A percentile compares a stretch with the other conserved stretches of the same genome.
These are phyloP conservation scores for Thermothelomyces thermophilus DNA, from an alignment of 2,329 filamentous ascomycete species.

Conservation along the genomic window DNA sequence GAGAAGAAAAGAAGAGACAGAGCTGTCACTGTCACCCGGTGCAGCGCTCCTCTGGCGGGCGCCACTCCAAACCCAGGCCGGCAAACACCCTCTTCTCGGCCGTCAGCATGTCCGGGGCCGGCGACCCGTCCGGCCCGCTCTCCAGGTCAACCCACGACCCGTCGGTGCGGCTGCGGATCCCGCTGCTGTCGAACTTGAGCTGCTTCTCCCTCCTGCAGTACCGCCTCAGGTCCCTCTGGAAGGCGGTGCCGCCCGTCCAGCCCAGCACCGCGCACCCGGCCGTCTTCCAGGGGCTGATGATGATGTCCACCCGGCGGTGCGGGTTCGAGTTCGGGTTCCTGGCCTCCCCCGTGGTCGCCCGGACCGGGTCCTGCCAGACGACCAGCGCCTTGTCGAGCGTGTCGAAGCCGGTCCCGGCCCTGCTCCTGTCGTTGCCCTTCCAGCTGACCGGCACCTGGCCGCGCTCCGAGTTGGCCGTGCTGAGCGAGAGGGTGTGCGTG, in stretches of 20 bases:
- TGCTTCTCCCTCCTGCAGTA: slow-evolving; percentile 67
- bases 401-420: slow-evolving; percentile 63
- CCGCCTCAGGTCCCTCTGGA: slow-evolving; percentile 74
- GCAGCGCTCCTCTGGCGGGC: slow-evolving; percentile 60
- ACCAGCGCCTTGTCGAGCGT: slow-evolving; percentile 86
- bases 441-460: slow-evolving; percentile 56
- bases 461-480: slow-evolving; percentile 62
- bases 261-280: slow-evolving; percentile 81
- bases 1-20: too few species aligned
- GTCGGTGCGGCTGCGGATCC: slow-evolving; percentile 60
- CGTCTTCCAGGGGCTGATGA: slow-evolving; percentile 81
- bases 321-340: slow-evolving; percentile 58
- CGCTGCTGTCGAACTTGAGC: slow-evolving; percentile 89
- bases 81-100: slow-evolving; percentile 78
- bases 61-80: slow-evolving; percentile 63
- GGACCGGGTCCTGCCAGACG: slow-evolving; percentile 73
- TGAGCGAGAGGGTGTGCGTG: slow-evolving; percentile 72
- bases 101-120: slow-evolving; percentile 57
- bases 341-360: slow-evolving; percentile 33
- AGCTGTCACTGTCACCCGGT: slow-evolving; percentile 43
- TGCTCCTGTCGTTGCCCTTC: slow-evolving; percentile 38
- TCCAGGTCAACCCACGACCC: slow-evolving; percentile 67
- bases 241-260: slow-evolving; percentile 85
- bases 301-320: slow-evolving; percentile 86
- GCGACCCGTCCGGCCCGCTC: slow-evolving; percentile 42